Base-by-base conservation (phyloP, 176 grass and related monocot species). In the Aechmea fasciata region DNA sequence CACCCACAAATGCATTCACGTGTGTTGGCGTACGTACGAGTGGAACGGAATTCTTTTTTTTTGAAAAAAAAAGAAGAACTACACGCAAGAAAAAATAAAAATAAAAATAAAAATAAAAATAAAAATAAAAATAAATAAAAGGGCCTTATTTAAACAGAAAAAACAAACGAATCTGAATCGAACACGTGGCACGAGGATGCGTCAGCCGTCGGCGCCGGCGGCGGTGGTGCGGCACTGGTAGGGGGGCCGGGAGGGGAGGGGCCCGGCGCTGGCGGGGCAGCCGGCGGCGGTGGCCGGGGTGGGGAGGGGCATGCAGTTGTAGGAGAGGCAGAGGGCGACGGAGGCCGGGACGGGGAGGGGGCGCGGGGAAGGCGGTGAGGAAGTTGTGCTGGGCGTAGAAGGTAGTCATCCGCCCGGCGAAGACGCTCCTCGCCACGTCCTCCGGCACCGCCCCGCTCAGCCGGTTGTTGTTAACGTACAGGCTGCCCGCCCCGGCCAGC, bases 351-450 rank as follows among this genome's bases (percentile, higher is more conserved):
- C 63, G 63, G 76, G 74, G 2, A 29, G 64, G 2, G 13, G 82
- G 79, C 18, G 68, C 48, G 2, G 76, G 78, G 76, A 96, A 96
- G 3, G 75, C 80, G 23, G 91, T 83, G 17, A 96, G 67, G 80
- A 88, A 96, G 84, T 96, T 96, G 75, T 96, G 91, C 63, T 96
- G 91, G 51, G 87, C 87, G 80, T 96, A 96, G 57, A 96, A 87
- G 13, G 87, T 87, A 2, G 80, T 71, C 91, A 96, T 96, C 48
- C 81, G 63, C 9, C 85, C 91, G 0, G 69, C 67, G 29, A 83
- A 78, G 3, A 96, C 77, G 59, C 85, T 79, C 73, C 29, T 70
- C 47, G 70, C 77, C 68, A 96, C 73, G 18, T 48, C 79, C 11
- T 33, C 68, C 0, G 91, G 87, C 11, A 96, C 82, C 48, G 83